phyloP scores from a whole-genome alignment of 208 protist species.

The Leishmania gerbilli region DNA sequence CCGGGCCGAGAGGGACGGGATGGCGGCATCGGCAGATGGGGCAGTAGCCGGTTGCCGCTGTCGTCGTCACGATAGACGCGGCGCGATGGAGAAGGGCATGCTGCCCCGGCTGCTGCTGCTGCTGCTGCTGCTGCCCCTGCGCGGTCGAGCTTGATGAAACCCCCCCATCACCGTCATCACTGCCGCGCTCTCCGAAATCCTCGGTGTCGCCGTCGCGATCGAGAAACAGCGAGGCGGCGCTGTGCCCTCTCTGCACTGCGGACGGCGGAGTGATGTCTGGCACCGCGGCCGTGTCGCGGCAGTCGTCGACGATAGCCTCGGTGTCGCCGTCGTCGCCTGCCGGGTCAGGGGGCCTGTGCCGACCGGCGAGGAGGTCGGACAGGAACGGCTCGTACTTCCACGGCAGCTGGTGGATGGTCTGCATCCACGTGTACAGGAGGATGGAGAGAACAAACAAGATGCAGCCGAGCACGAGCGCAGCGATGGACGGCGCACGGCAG shows the following conservation, averaged over 20 bases:
- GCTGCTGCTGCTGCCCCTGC: neutral
- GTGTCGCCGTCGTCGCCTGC: neutral
- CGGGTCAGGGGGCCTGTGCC: neutral
- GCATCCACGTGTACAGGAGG: conserved; percentile 45
- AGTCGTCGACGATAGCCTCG: no score
- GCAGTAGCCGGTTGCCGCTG: conserved; percentile 32
- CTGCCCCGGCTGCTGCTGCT: neutral
- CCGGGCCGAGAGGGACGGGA: conserved; percentile 36
- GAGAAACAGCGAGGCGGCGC: neutral
- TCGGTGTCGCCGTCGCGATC: neutral
- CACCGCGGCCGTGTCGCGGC: neutral
- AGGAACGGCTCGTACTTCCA: conserved; percentile 63
- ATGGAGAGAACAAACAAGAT: conserved; percentile 39
- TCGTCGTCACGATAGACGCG: neutral
- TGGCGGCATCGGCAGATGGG: conserved; percentile 58
- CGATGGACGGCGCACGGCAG: conserved; percentile 42
- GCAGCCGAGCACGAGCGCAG: conserved; percentile 38
- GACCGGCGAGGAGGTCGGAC: conserved; percentile 30
- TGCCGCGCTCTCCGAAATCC: neutral
- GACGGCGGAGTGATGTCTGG: neutral
- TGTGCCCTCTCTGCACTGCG: neutral
- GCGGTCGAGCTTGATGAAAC: neutral
- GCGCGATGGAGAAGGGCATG: neutral
- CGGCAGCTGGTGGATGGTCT: conserved; percentile 49
- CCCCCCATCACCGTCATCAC: neutral